Evolutionary conservation across 768 basidiomycete species (phyloP).

Genomic region (Lepiota brunneoincarnata): DNA sequence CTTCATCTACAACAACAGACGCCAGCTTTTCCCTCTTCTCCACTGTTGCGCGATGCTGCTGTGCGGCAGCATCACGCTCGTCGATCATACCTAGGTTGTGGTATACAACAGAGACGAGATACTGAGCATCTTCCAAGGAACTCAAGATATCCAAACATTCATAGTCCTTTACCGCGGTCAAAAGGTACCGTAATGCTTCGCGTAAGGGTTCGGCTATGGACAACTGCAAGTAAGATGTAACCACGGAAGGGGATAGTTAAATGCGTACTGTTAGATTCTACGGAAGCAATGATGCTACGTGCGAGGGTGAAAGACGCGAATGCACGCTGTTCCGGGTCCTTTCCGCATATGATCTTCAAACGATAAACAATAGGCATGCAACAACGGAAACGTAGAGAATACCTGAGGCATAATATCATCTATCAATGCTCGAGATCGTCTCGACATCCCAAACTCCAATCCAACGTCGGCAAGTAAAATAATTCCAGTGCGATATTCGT

Average conservation of each 20-base stretch:
- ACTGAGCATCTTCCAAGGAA: constrained; percentile 67
- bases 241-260: neutral
- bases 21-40: constrained; percentile 40
- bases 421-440: constrained; percentile 58
- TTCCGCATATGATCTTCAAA: constrained; percentile 61
- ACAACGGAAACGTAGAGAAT: constrained; percentile 13
- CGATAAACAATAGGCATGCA: neutral
- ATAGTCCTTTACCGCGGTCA: constrained; percentile 68
- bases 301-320: constrained; percentile 72
- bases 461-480: constrained; percentile 76
- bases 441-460: constrained; percentile 74
- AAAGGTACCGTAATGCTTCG: constrained; percentile 60
- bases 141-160: constrained; percentile 51
- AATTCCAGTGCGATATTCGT: constrained; percentile 64
- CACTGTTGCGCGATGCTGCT: constrained; percentile 45
- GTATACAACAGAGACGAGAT: constrained; percentile 66
- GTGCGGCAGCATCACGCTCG: constrained; percentile 55
- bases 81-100: constrained; percentile 59
- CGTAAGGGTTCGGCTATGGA: constrained; percentile 38
- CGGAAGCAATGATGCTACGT: constrained; percentile 68
- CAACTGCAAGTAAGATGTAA: neutral
- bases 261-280: constrained; percentile 41
- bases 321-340: constrained; percentile 75
- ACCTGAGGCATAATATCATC: constrained; percentile 86
- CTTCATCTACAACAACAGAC: constrained; percentile 43